These are phyloP conservation scores for Colletotrichum cordylinicola DNA, from an alignment of 2,329 filamentous ascomycete genomes.

Conservation along the genomic window DNA sequence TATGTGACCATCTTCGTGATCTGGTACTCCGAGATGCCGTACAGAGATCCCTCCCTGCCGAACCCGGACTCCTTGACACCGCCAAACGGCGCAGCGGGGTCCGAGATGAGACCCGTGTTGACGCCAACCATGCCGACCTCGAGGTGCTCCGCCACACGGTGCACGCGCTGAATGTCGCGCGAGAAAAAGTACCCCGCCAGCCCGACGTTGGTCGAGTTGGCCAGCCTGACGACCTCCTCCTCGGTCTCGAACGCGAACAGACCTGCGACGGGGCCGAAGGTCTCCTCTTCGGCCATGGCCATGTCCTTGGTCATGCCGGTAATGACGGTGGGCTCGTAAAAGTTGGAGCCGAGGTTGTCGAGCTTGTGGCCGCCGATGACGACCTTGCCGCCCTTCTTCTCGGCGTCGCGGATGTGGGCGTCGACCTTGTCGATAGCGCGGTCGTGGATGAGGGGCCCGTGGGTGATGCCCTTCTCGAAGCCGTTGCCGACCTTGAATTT, in stretches of 20 bases:
- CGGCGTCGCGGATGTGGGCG: slow-evolving; percentile 79
- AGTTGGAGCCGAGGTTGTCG: slow-evolving; percentile 71
- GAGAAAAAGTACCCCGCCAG: slow-evolving; percentile 95
- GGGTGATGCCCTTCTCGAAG: slow-evolving; percentile 73
- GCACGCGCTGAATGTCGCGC: slow-evolving; percentile 62
- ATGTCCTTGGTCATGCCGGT: slow-evolving; percentile 86
- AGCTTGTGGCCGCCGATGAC: slow-evolving; percentile 77
- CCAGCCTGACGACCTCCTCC: slow-evolving; percentile 83
- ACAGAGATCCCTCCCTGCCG: slow-evolving; percentile 78
- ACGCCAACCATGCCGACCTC: slow-evolving; percentile 90
- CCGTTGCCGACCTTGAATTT: slow-evolving; percentile 79
- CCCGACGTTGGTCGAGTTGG: slow-evolving; percentile 84
- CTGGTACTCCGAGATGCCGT: slow-evolving; percentile 80
- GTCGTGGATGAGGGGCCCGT: slow-evolving; percentile 85
- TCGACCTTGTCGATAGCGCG: slow-evolving; percentile 83
- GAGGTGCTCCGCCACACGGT: slow-evolving; percentile 70
- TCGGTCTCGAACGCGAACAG: slow-evolving; percentile 90
- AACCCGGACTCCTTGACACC: slow-evolving; percentile 86
- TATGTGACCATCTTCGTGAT: slow-evolving; percentile 67
- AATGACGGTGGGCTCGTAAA: slow-evolving; percentile 89
- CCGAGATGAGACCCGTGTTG: slow-evolving; percentile 74
- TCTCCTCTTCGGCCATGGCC: slow-evolving; percentile 87
- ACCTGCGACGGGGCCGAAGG: slow-evolving; percentile 92
- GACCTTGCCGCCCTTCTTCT: slow-evolving; percentile 77
- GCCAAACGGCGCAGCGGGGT: slow-evolving; percentile 70